These are phyloP conservation scores for Vanderwaltozyma polyspora DNA, from an alignment of 805 yeast species.

Conservation along the genomic window DNA sequence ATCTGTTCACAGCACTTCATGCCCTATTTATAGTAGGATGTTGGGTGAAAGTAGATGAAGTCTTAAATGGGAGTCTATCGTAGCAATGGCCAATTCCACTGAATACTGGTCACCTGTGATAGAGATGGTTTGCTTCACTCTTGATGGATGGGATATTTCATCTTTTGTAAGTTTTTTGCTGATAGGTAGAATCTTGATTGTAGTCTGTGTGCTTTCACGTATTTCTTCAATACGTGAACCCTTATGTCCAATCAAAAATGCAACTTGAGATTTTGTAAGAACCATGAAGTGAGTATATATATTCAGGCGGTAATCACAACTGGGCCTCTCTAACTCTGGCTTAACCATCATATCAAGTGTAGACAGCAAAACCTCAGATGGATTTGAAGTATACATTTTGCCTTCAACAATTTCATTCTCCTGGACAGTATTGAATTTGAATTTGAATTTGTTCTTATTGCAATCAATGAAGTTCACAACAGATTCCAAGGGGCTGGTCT, in stretches of 20 bases:
- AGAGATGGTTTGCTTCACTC: constrained; percentile 20
- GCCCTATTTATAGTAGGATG: neutral
- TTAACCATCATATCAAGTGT: no score
- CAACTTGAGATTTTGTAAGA: constrained; percentile 25
- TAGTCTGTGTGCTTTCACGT: constrained; percentile 28
- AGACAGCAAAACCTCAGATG: no score
- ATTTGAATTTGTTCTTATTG: no score
- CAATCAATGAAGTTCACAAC: no score
- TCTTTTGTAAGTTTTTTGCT: constrained; percentile 6
- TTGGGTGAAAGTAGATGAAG: neutral
- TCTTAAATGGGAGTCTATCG: constrained; percentile 12
- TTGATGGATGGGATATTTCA: constrained; percentile 7
- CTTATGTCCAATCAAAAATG: constrained; percentile 33
- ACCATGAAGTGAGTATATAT: neutral
- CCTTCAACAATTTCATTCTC: no score
- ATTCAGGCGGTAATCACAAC: neutral
- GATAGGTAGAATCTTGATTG: constrained; percentile 31
- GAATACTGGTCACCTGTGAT: constrained; percentile 23
- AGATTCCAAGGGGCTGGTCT: no score
- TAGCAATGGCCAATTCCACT: constrained; percentile 18
- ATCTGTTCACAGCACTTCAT: neutral
- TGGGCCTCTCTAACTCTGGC: neutral
- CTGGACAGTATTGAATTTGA: no score
- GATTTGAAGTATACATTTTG: no score
- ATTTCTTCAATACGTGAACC: constrained; percentile 31